A percentile compares a stretch with the other conserved stretches of the same genome.
phyloP scores from a whole-genome alignment of 2,329 filamentous ascomycete genomes.

The Orbilia blumenaviensis region DNA sequence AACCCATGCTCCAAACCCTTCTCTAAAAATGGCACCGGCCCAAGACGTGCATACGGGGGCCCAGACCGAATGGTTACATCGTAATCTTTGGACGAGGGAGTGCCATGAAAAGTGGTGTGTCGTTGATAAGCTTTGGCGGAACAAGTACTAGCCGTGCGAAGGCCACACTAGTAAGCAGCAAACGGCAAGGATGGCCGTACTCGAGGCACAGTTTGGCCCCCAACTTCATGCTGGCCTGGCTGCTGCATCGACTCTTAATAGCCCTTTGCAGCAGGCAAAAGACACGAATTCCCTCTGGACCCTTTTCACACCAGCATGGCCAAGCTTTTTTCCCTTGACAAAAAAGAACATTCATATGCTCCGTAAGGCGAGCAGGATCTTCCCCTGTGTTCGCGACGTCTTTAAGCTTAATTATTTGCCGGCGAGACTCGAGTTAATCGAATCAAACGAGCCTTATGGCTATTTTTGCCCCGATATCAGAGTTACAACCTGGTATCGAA shows the following conservation, averaged over 20 bases:
- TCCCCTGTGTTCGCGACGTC: conserved; percentile 11
- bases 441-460: neutral
- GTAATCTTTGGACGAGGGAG: conserved; percentile 25
- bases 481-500: neutral
- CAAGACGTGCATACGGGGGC: conserved; percentile 23
- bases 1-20: conserved; percentile 9
- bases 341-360: neutral
- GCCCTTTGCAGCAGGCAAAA: neutral
- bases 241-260: conserved; percentile 3
- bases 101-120: conserved; percentile 36
- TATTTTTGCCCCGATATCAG: conserved; percentile 7
- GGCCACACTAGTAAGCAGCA: conserved; percentile 3
- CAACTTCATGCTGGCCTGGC: conserved; percentile 8
- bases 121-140: conserved; percentile 50
- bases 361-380: conserved; percentile 31
- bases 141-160: conserved; percentile 19
- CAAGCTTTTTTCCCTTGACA: conserved; percentile 30
- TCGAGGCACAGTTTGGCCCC: conserved; percentile 14
- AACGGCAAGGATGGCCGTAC: conserved; percentile 7
- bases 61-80: conserved; percentile 52
- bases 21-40: conserved; percentile 53
- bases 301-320: conserved; percentile 13
- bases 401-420: conserved; percentile 46
- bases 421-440: conserved; percentile 10
- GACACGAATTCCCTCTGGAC: neutral